Evolutionary conservation across 2,329 filamentous ascomycete genomes (phyloP).

Genomic region (Fusarium citri): DNA sequence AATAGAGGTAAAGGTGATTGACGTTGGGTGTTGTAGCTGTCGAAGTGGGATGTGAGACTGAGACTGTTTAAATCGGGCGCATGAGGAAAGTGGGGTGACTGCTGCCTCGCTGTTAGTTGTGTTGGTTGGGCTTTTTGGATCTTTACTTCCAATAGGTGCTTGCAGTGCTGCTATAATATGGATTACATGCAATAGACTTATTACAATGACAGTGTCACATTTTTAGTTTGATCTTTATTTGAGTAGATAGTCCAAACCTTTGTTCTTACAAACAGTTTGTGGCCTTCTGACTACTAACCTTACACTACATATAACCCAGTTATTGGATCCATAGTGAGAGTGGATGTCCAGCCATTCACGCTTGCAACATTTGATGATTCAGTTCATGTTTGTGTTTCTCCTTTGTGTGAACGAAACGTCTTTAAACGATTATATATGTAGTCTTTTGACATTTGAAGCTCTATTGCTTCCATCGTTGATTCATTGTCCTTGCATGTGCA

Average conservation of each 20-base stretch:
- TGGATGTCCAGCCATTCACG: neutral
- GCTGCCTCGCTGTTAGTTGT: slow-evolving; percentile 6
- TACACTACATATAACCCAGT: neutral
- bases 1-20: slow-evolving; percentile 5
- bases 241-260: neutral
- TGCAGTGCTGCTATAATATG: neutral
- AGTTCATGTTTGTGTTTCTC: neutral
- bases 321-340: neutral
- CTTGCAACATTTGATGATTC: neutral
- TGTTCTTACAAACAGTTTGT: neutral
- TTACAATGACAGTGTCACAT: neutral
- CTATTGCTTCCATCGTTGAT: neutral
- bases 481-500: neutral
- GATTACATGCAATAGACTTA: neutral
- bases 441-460: neutral
- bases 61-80: slow-evolving; percentile 22
- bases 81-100: slow-evolving; percentile 37
- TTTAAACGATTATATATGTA: neutral
- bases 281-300: neutral
- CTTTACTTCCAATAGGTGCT: neutral
- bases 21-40: slow-evolving; percentile 15
- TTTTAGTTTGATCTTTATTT: neutral
- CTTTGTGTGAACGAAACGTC: neutral
- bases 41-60: slow-evolving; percentile 27
- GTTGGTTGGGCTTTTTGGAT: neutral